Conservation (phyloP, 768 basidiomycete genomes). For the Leccinum disarticulatum region DNA sequence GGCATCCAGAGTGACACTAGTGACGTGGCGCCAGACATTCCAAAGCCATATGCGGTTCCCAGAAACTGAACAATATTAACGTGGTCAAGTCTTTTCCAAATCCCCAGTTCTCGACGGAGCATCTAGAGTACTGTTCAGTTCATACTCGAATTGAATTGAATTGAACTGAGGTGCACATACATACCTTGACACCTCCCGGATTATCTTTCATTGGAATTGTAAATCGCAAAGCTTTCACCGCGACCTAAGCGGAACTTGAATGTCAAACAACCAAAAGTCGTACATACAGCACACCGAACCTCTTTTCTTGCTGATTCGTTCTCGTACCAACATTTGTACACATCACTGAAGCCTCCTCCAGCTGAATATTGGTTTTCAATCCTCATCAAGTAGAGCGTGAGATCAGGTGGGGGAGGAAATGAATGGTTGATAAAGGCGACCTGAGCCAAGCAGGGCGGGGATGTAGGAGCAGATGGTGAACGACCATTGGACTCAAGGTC, state of each 20-base stretch:
- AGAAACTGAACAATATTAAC: neutral
- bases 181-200: neutral
- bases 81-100: neutral
- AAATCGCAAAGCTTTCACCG: neutral
- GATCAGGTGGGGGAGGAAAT: neutral
- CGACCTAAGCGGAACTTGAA: neutral
- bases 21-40: neutral
- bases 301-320: neutral
- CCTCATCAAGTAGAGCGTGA: neutral
- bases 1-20: neutral
- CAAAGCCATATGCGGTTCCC: neutral
- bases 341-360: neutral
- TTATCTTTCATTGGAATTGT: neutral
- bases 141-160: neutral
- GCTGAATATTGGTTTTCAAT: neutral
- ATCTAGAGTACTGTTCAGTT: neutral
- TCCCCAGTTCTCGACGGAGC: neutral
- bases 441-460: slow-evolving; percentile 38
- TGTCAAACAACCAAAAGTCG: no score
- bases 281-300: no score
- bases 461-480: slow-evolving; percentile 62
- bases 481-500: slow-evolving; percentile 51
- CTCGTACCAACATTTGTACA: neutral
- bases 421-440: neutral
- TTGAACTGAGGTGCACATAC: neutral